Conservation (phyloP, 129 eudicot genomes). For the Centrapalus pauciflorus region DNA sequence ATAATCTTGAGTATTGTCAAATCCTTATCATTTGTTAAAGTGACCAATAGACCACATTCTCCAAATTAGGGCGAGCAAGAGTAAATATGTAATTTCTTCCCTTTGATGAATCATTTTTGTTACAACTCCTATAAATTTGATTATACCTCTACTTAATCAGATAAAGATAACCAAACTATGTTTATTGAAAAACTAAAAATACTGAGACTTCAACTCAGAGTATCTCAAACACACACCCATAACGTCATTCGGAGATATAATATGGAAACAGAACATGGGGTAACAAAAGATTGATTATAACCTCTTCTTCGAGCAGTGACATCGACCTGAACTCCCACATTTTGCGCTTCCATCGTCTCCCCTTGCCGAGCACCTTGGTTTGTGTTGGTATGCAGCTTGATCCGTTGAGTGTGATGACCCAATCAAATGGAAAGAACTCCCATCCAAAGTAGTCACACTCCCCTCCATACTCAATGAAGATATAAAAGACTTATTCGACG, state of each 20-base stretch:
- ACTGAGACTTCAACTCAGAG: neutral
- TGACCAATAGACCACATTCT: neutral
- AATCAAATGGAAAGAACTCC: conserved; percentile 64
- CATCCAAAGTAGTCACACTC: conserved; percentile 83
- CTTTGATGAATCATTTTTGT: neutral
- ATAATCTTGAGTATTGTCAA: neutral
- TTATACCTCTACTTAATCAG: neutral
- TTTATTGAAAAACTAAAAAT: neutral
- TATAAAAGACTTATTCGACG: conserved; percentile 75
- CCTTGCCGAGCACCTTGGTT: conserved; percentile 62
- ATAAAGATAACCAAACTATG: neutral
- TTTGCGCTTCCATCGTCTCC: conserved; percentile 84
- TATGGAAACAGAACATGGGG: neutral
- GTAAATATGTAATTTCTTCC: no score
- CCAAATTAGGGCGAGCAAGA: no score
- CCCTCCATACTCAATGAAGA: conserved; percentile 93
- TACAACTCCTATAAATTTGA: neutral
- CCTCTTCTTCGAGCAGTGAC: conserved; percentile 99
- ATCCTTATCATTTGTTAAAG: neutral
- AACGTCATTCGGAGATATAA: neutral
- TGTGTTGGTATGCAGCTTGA: conserved; percentile 60
- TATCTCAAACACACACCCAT: conserved; percentile 2
- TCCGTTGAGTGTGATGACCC: conserved; percentile 64
- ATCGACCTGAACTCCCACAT: conserved; percentile 78
- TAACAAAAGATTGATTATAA: conserved; percentile 16